phyloP scores from a whole-genome alignment of 2,329 filamentous ascomycete species.

The Colletotrichum sp. region DNA sequence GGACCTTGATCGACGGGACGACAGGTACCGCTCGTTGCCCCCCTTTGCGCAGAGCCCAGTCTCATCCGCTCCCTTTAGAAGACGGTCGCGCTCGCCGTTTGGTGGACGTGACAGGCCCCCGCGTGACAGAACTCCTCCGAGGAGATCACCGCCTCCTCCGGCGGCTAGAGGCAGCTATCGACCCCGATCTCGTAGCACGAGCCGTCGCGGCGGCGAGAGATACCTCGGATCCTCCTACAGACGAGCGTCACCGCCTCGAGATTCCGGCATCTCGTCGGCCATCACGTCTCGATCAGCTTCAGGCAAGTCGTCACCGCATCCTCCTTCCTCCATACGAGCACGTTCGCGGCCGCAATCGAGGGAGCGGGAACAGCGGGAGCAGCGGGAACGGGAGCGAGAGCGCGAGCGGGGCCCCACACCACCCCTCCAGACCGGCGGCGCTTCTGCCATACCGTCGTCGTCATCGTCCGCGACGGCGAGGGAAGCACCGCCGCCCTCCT shows the following conservation, averaged over 20 bases:
- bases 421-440: slow-evolving; percentile 9
- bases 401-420: slow-evolving; percentile 19
- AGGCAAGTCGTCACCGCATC: slow-evolving; percentile 58
- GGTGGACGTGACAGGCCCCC: slow-evolving; percentile 50
- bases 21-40: slow-evolving; percentile 35
- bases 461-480: slow-evolving; percentile 25
- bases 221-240: slow-evolving; percentile 43
- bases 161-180: slow-evolving; percentile 51
- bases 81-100: slow-evolving; percentile 61
- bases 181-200: slow-evolving; percentile 57
- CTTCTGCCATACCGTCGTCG: slow-evolving; percentile 21
- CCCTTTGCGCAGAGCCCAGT: slow-evolving; percentile 9
- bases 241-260: slow-evolving; percentile 53
- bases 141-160: slow-evolving; percentile 45
- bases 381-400: slow-evolving; percentile 14
- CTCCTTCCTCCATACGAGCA: slow-evolving; percentile 44
- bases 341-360: slow-evolving; percentile 54
- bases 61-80: slow-evolving; percentile 35
- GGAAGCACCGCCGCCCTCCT: slow-evolving; percentile 24
- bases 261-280: slow-evolving; percentile 54
- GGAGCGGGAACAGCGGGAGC: slow-evolving; percentile 30
- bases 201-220: slow-evolving; percentile 50
- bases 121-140: slow-evolving; percentile 37
- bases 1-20: slow-evolving; percentile 45
- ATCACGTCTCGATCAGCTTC: slow-evolving; percentile 57